Percentiles rank a stretch among this genome's conserved stretches.
These are phyloP conservation scores for Macrolepiota fuliginosa DNA, from an alignment of 768 basidiomycete genomes.

Conservation along the genomic window DNA sequence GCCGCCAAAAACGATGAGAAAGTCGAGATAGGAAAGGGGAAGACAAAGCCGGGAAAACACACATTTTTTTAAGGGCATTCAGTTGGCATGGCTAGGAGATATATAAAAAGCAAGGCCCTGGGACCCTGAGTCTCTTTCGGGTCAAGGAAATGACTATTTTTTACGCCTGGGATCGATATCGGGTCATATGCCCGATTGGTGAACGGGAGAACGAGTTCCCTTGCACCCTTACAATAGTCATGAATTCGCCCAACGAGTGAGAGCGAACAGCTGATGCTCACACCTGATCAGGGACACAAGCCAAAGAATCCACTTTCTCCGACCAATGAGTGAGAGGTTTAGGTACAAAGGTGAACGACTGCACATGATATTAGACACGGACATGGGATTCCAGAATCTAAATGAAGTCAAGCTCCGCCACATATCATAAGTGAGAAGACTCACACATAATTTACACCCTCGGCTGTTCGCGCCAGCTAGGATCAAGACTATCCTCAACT, in stretches of 20 bases:
- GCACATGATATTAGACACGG: no score
- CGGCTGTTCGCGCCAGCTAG: constrained; percentile 54
- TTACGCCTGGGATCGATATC: not conserved
- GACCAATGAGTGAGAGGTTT: no score
- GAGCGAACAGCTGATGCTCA: not conserved
- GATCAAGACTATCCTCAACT: constrained; percentile 66
- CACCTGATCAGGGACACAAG: not conserved
- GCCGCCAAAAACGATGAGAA: not conserved
- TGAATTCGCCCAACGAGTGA: not conserved
- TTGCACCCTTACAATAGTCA: not conserved
- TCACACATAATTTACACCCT: constrained; percentile 18
- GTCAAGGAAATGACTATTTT: not conserved
- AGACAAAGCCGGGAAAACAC: not conserved
- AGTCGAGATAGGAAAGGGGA: not conserved
- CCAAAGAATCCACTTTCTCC: not conserved
- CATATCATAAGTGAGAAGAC: not conserved
- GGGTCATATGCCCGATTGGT: not conserved
- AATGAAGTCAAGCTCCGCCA: not conserved
- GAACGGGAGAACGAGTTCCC: not conserved
- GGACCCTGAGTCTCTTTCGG: not conserved
- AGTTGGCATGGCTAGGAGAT: not conserved
- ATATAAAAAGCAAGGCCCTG: constrained; percentile 2
- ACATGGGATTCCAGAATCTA: no score
- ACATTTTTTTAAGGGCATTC: not conserved
- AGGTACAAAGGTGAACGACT: not conserved